Percentiles rank a stretch among this genome's conserved stretches.
Conservation (phyloP, 768 basidiomycete genomes). For the Suillus lakei region DNA sequence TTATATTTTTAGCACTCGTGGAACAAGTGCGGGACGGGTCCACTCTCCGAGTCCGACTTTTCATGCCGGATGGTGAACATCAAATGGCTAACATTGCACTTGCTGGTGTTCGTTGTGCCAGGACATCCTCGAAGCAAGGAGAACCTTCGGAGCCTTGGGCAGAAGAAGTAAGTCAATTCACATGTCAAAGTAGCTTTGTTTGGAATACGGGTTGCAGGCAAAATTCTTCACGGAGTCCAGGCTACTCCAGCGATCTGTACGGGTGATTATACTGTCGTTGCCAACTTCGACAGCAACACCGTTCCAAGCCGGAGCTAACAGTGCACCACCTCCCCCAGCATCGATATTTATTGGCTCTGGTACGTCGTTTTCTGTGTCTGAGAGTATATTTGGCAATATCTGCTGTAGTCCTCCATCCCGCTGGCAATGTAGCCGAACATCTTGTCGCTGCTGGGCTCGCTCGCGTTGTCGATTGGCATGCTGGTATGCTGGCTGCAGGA, state of each 20-base stretch:
- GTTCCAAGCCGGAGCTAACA: conserved; percentile 64
- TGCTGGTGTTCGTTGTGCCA: conserved; percentile 81
- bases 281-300: conserved; percentile 81
- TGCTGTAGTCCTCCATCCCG: conserved; percentile 78
- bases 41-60: conserved; percentile 83
- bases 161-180: conserved; percentile 72
- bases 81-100: conserved; percentile 87
- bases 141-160: conserved; percentile 83
- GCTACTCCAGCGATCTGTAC: conserved; percentile 79
- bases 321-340: conserved; percentile 63
- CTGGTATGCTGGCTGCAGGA: conserved; percentile 84
- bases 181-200: conserved; percentile 15
- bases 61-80: conserved; percentile 89
- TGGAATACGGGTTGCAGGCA: conserved; percentile 55
- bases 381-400: conserved; percentile 3
- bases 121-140: conserved; percentile 70
- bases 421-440: conserved; percentile 92
- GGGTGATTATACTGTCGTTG: conserved; percentile 77
- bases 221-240: conserved; percentile 93
- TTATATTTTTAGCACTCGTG: conserved; percentile 68
- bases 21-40: conserved; percentile 95
- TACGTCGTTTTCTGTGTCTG: conserved; percentile 32
- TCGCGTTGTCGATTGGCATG: conserved; percentile 96
- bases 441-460: conserved; percentile 86
- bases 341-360: conserved; percentile 91